Base-by-base conservation (phyloP, 2,329 filamentous ascomycete species). In the Parastagonospora avenae region DNA sequence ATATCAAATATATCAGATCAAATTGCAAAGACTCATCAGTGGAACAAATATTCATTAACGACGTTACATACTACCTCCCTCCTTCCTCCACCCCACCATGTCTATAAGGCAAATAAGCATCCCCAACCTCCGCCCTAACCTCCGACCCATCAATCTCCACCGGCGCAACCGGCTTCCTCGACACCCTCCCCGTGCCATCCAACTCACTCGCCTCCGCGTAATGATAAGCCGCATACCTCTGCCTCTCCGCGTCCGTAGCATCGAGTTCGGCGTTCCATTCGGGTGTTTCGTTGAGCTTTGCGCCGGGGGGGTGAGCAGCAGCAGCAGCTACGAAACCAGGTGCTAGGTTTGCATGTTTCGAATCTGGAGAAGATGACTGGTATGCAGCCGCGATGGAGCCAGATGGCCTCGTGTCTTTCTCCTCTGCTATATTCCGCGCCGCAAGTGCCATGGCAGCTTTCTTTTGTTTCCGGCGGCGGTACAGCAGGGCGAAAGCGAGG, bases 191-290 rank as follows among this genome's bases (percentile, higher is more conserved):
- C 38, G 63, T 29, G 0, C 57, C 60, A 8, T 53, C 52, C 31
- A 64, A 19, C 29, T 66, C 63, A 28, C 42, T 54, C 1, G 36
- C 46, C 11, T 42, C 46, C 15, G 30, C 30, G 8, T 24, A 12
- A 27, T 4, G 16, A 24, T 45, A 2, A 14, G 42, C 12, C 33
- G 58, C 33, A 27, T 55, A 36, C 10, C 46, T 37, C 28, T 52
- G 49, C 4, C 54, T 46, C 30, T 62, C 55, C 4, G 55, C 48
- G 2, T 62, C 57, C 4, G 46, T 51, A 27, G 60, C 57, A 32
- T 66, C 62, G 11, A 66, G 57, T 27, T 66, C 60, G 2, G 51
- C 37, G 28, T 63, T 66, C 58, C 63, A 66, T 36, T 63, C 62
- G 1, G 62, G 62, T 1, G 48, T 63, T 33, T 64, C 60, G 8